These are phyloP conservation scores for Fusarium ramigenum DNA, from an alignment of 2,329 filamentous ascomycete genomes.

Conservation along the genomic window DNA sequence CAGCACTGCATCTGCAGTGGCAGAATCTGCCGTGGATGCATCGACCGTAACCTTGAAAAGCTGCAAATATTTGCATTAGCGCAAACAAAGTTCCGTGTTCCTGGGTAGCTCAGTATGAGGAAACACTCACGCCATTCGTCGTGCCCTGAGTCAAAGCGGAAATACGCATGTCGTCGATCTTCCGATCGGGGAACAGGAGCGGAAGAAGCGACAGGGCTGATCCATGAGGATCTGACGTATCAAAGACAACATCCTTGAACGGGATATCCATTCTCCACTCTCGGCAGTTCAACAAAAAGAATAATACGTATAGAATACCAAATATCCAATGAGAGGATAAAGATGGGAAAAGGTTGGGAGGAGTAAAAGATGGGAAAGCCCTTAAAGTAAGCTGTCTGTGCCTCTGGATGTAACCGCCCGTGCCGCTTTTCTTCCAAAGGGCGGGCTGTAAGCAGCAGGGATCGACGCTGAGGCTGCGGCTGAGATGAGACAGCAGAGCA, in stretches of 20 bases:
- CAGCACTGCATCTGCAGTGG: constrained; percentile 6
- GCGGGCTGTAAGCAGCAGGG: background rate
- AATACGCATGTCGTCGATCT: background rate
- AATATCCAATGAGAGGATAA: background rate
- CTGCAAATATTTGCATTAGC: constrained; percentile 13
- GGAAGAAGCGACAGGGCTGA: constrained; percentile 19
- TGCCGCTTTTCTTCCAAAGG: background rate
- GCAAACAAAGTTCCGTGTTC: background rate
- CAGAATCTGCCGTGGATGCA: background rate
- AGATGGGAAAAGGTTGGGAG: background rate
- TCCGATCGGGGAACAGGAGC: constrained; percentile 18
- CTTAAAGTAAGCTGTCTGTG: background rate
- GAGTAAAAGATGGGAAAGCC: background rate
- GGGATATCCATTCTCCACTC: constrained; percentile 23
- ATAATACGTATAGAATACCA: no score
- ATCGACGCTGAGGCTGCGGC: background rate
- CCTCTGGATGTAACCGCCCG: background rate
- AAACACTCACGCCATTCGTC: constrained; percentile 31
- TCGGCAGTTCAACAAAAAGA: background rate
- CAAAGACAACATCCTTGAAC: constrained; percentile 21
- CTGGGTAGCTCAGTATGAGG: background rate
- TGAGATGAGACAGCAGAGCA: constrained; percentile 10
- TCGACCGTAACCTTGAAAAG: constrained; percentile 30
- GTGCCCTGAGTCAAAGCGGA: constrained; percentile 31
- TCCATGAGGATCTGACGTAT: constrained; percentile 14